phyloP scores from a whole-genome alignment of 2,329 filamentous ascomycete species.

The Colletotrichum sp. region DNA sequence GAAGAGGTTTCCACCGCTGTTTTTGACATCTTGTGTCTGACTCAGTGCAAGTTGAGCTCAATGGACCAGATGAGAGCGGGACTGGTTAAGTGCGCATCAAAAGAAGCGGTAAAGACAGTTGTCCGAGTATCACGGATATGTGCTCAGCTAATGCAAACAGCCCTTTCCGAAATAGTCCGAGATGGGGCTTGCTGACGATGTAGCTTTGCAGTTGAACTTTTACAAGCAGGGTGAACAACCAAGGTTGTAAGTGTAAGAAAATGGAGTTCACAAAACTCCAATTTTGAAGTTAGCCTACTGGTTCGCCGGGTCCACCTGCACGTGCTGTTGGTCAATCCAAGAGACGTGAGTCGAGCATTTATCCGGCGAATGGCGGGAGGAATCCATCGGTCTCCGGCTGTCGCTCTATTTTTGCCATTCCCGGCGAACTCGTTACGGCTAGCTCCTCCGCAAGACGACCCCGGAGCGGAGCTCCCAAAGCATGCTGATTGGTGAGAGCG shows the following conservation, averaged over 20 bases:
- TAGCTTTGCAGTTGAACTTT: neutral
- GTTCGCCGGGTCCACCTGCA: neutral
- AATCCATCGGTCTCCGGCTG: neutral
- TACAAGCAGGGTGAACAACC: neutral
- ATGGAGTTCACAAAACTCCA: neutral
- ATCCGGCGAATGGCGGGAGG: neutral
- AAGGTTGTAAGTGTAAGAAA: neutral
- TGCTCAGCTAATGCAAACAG: neutral
- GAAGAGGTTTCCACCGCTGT: neutral
- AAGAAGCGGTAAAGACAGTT: neutral
- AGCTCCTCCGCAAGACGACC: neutral
- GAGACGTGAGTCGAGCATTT: neutral
- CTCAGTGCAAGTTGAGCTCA: fast-evolving
- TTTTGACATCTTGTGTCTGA: neutral
- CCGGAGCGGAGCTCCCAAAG: neutral
- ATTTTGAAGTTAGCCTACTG: neutral
- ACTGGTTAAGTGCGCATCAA: neutral
- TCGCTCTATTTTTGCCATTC: neutral
- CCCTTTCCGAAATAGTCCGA: fast-evolving
- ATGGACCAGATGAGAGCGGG: neutral
- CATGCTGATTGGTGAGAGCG: neutral
- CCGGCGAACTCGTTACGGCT: neutral
- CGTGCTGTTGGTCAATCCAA: neutral
- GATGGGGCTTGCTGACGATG: neutral
- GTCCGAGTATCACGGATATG: fast-evolving